Base-by-base conservation (phyloP, 192 early-diverging fungal species). In the Coemansia sp. region DNA sequence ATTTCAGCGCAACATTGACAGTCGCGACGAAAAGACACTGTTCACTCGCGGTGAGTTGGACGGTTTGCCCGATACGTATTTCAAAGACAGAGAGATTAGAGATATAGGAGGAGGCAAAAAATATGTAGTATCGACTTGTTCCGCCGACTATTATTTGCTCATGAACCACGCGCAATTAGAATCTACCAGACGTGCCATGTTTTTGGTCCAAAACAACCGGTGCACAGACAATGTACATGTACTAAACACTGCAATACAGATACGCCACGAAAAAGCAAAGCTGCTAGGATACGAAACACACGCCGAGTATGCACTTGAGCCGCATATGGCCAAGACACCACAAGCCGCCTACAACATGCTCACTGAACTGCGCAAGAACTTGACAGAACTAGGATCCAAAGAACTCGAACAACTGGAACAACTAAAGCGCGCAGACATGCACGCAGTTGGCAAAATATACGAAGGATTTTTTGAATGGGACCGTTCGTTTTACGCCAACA, bases 321-420 rank as follows among this genome's bases (percentile, higher is more conserved):
- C 80, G 17, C 86, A 85, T 24, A 93, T 93, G 91, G 91, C 90
- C 21, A 88, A 92, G 62, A 78, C 67, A 1, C 83, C 86, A 2
- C 74, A 84, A 26, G 72, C 49, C 1, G 90, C 86, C 4, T 47
- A 76, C 3, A 59, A 79, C 37, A 92, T 92, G 73, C 67, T 89
- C 44, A 55, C 76, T 1, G 76, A 83, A 5, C 75, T 91, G 34
- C 62, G 64, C 8, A 53, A 56, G 5, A 72, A 74, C 3, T 68
- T 93, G 15, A 60, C 67, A 4, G 70, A 66, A 2, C 67, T 83
- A 17, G 82, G 73, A 34, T 50, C 82, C 12, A 68, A 58, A 4
- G 88, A 90, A 59, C 58, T 88, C 7, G 58, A 80, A 15, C 61
- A 60, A 11, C 67, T 93, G 17, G 55, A 82, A 21, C 73, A 82